phyloP scores from a whole-genome alignment of 768 basidiomycete genomes.

The Lactarius hatsudake region DNA sequence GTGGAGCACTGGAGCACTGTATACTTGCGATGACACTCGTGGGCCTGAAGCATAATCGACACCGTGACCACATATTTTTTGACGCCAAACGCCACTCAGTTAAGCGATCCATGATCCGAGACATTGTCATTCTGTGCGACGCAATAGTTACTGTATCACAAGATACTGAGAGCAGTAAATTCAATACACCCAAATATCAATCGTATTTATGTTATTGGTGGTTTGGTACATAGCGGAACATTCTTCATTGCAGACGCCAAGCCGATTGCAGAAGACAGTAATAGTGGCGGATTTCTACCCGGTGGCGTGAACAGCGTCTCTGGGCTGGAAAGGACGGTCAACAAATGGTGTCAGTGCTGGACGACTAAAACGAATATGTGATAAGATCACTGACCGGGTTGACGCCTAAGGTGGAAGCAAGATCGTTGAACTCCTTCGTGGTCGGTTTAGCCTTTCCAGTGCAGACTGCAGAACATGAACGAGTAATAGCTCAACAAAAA shows the following conservation, averaged over 20 bases:
- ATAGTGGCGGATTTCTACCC: slow-evolving; percentile 1
- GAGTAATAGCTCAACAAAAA: neutral
- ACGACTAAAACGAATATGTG: neutral
- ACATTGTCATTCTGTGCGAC: neutral
- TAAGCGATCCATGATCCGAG: neutral
- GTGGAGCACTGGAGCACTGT: neutral
- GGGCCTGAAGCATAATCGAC: neutral
- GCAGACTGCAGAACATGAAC: slow-evolving; percentile 41
- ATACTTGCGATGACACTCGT: neutral
- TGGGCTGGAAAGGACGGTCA: slow-evolving; percentile 29
- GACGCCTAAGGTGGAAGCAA: slow-evolving; percentile 46
- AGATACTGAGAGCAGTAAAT: neutral
- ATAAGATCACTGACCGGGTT: slow-evolving; percentile 33
- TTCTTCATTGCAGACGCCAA: neutral
- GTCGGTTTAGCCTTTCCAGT: slow-evolving; percentile 44
- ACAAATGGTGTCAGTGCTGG: neutral
- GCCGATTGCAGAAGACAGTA: neutral
- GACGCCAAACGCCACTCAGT: neutral
- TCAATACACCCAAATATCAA: neutral
- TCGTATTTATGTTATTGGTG: neutral
- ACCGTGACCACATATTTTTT: neutral
- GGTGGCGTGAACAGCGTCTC: slow-evolving; percentile 34
- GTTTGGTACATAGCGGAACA: neutral
- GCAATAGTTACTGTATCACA: neutral
- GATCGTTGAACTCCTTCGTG: slow-evolving; percentile 45